phyloP scores from a whole-genome alignment of 2,329 filamentous ascomycete genomes.

The Didymellaceae sp. region DNA sequence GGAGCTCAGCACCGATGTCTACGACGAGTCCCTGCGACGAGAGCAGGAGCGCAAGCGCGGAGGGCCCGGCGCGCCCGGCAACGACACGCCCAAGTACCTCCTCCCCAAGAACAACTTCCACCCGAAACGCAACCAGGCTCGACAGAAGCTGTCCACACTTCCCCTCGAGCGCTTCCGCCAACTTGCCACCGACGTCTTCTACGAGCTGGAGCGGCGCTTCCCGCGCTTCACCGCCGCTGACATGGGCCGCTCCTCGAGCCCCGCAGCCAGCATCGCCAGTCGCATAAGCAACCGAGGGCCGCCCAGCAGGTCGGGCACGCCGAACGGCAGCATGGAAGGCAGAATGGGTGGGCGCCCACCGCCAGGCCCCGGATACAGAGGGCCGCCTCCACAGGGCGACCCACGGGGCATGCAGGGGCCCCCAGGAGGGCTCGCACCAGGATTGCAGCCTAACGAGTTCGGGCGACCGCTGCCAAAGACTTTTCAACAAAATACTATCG shows the following conservation, averaged over 20 bases:
- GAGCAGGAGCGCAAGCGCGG: conserved; percentile 66
- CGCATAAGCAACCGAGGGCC: conserved; percentile 63
- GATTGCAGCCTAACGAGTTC: conserved; percentile 61
- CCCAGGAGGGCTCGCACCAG: conserved; percentile 40
- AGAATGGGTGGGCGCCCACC: conserved; percentile 56
- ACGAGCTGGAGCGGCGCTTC: conserved; percentile 88
- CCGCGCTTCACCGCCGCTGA: conserved; percentile 78
- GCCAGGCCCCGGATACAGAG: conserved; percentile 40
- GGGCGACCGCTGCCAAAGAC: conserved; percentile 84
- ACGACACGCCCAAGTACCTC: conserved; percentile 65
- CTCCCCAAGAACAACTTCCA: conserved; percentile 90
- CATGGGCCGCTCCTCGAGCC: conserved; percentile 70
- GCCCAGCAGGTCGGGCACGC: conserved; percentile 61
- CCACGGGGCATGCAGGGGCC: conserved; percentile 51
- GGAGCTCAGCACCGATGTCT: conserved; percentile 96
- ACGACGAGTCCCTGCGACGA: conserved; percentile 88
- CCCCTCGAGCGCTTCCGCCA: conserved; percentile 87
- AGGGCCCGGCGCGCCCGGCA: conserved; percentile 56
- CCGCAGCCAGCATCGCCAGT: conserved; percentile 63
- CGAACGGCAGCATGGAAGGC: conserved; percentile 60
- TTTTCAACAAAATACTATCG: conserved; percentile 93
- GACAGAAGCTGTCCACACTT: conserved; percentile 90
- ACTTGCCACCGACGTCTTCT: conserved; percentile 93
- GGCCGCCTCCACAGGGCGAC: conserved; percentile 54
- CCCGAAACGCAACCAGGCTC: conserved; percentile 96